Conservation (phyloP, 75 land plant genomes). For the Larix kaempferi region DNA sequence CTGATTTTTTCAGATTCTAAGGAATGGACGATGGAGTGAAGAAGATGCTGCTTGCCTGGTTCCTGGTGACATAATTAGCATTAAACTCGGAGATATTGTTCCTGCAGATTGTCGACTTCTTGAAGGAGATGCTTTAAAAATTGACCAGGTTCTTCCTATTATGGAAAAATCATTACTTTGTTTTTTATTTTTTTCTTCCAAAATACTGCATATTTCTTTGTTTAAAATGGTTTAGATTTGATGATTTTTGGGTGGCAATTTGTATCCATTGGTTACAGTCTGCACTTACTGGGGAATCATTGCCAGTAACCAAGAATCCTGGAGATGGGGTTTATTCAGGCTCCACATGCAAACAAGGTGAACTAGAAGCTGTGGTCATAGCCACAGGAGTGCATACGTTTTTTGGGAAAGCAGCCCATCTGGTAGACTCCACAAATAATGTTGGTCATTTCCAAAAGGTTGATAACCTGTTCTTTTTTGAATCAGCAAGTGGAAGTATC, state of each 20-base stretch:
- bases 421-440: conserved; percentile 77
- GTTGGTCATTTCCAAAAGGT: conserved; percentile 93
- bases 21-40: conserved; percentile 72
- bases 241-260: too few relatives aligned
- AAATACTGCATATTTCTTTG: too few relatives aligned
- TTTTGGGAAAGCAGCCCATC: conserved; percentile 89
- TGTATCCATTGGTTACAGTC: conserved; percentile 8
- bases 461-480: background rate
- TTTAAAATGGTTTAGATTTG: background rate
- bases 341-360: conserved; percentile 89
- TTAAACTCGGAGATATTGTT: conserved; percentile 77
- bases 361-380: conserved; percentile 81
- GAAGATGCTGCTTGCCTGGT: conserved; percentile 76
- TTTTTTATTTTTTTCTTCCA: too few relatives aligned
- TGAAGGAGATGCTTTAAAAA: conserved; percentile 85
- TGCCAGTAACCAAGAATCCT: conserved; percentile 72
- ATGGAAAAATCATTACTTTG: too few relatives aligned
- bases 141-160: conserved; percentile 46
- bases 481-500: background rate
- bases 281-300: conserved; percentile 74
- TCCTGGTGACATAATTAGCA: conserved; percentile 73
- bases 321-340: conserved; percentile 75
- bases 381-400: conserved; percentile 90
- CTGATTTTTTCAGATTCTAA: conserved; percentile 40
- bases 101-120: conserved; percentile 84